Percentiles rank a stretch among this genome's conserved stretches.
Evolutionary conservation across 2,329 filamentous ascomycete species (phyloP).

Genomic region (Anthostomella pinea): DNA sequence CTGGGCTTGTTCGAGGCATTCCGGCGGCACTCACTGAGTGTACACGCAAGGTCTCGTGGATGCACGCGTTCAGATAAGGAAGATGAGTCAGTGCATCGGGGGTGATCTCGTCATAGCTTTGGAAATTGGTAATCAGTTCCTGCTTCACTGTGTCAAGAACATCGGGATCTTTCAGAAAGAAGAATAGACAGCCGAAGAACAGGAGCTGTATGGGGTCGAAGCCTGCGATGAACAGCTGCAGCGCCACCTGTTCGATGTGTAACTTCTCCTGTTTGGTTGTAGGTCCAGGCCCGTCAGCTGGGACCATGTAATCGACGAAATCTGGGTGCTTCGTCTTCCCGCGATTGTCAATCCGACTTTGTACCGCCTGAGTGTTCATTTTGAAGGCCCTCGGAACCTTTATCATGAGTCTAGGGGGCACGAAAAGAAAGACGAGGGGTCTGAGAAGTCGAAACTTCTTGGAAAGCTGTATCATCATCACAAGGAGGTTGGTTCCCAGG

Average conservation of each 20-base stretch:
- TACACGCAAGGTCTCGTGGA: constrained; percentile 30
- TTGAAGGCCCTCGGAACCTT: constrained; percentile 9
- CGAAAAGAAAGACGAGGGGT: constrained; percentile 4
- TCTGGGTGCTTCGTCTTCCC: constrained; percentile 18
- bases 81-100: constrained; percentile 11
- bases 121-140: constrained; percentile 12
- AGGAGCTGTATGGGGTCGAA: constrained; percentile 13
- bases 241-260: constrained; percentile 15
- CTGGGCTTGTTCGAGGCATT: constrained; percentile 14
- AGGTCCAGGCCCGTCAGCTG: constrained; percentile 4
- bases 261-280: constrained; percentile 12
- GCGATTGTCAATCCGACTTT: constrained; percentile 15
- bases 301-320: constrained; percentile 20
- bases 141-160: constrained; percentile 5
- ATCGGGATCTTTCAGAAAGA: constrained; percentile 9
- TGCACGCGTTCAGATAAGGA: constrained; percentile 27
- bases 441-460: constrained; percentile 15
- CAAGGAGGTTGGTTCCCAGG: constrained; percentile 10
- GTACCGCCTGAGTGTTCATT: constrained; percentile 15
- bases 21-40: constrained; percentile 26
- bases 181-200: constrained; percentile 11
- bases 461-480: constrained; percentile 12
- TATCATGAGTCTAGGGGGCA: constrained; percentile 4
- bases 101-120: constrained; percentile 13
- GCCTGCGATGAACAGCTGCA: constrained; percentile 19